These are phyloP conservation scores for Chiua virens DNA, from an alignment of 768 basidiomycete genomes.

Conservation along the genomic window DNA sequence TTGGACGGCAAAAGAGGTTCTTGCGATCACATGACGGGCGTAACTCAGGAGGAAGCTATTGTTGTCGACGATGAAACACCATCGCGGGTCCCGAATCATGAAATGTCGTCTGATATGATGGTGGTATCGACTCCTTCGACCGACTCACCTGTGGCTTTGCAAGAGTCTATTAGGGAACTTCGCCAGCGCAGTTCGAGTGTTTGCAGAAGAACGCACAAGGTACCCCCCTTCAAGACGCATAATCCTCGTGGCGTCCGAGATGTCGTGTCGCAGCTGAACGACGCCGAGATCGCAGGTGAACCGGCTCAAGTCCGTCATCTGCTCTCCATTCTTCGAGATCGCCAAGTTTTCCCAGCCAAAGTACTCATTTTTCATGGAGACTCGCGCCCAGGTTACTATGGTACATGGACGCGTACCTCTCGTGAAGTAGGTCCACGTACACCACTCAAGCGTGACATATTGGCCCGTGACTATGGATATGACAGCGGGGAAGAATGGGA, in stretches of 20 bases:
- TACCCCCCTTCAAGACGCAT: constrained; percentile 29
- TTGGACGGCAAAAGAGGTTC: constrained; percentile 30
- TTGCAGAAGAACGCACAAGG: constrained; percentile 17
- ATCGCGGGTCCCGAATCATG: constrained; percentile 7
- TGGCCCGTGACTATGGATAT: constrained; percentile 83
- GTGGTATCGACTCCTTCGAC: background rate
- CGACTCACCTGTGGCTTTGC: constrained; percentile 11
- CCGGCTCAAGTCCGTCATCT: constrained; percentile 65
- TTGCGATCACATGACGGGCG: constrained; percentile 20
- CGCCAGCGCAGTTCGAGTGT: constrained; percentile 27
- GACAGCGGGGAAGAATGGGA: constrained; percentile 98
- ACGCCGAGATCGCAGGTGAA: constrained; percentile 78
- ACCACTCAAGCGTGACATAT: constrained; percentile 77
- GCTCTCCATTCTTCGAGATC: constrained; percentile 59
- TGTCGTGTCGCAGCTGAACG: constrained; percentile 62
- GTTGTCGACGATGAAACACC: constrained; percentile 49
- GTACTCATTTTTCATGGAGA: constrained; percentile 83
- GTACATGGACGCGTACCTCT: constrained; percentile 90
- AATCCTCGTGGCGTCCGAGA: constrained; percentile 43
- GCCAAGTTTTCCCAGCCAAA: constrained; percentile 68
- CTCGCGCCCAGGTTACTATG: constrained; percentile 87
- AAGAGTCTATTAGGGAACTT: constrained; percentile 26
- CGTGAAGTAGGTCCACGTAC: constrained; percentile 75
- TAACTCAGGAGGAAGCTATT: constrained; percentile 49
- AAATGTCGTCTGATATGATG: constrained; percentile 2